Evolutionary conservation across 2,329 filamentous ascomycete genomes (phyloP), one percentile per base, ranked within the genome.

Genomic region (Nothomitra cinnamomea): DNA sequence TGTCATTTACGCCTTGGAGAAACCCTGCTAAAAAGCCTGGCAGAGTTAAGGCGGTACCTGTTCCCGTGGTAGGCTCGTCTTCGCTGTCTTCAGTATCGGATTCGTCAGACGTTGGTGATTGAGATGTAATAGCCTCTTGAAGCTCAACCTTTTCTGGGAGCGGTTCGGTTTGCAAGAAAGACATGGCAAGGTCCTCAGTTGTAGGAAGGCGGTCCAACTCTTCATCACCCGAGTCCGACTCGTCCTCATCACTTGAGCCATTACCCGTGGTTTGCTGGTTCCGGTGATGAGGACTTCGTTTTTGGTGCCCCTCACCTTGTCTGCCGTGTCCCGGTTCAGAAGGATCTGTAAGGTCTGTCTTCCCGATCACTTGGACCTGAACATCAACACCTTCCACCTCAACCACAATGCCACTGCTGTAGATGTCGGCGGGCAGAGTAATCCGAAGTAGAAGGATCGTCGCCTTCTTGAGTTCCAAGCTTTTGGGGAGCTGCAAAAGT

Each of bases 381-480:
- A 94, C 75, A 58, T 89, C 78, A 56, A 95, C 79, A 19, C 87
- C 88, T 60, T 90, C 80, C 21, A 90, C 76, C 63, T 95, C 85
- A 61, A 90, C 79, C 28, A 78, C 73, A 63, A 96, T 94, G 25
- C 87, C 82, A 60, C 83, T 89, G 53, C 80, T 83, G 66, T 89
- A 88, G 59, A 95, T 82, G 66, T 95, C 87, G 64, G 92, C 82
- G 12, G 90, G 87, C 51, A 96, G 76, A 6, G 84, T 94, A 53
- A 95, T 72, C 61, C 85, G 83, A 22, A 96, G 77, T 5, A 84
- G 73, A 2, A 84, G 70, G 52, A 95, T 79, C 58, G 80, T 82
- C 54, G 90, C 89, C 63, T 80, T 82, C 52, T 79, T 76, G 12
- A 95, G 72, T 56, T 78, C 74, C 62, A 92, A 78, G 4, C 78